A percentile compares a stretch with the other conserved stretches of the same genome.
Conservation (phyloP, 2,329 filamentous ascomycete genomes). For the Colletotrichum gloeosporioides region DNA sequence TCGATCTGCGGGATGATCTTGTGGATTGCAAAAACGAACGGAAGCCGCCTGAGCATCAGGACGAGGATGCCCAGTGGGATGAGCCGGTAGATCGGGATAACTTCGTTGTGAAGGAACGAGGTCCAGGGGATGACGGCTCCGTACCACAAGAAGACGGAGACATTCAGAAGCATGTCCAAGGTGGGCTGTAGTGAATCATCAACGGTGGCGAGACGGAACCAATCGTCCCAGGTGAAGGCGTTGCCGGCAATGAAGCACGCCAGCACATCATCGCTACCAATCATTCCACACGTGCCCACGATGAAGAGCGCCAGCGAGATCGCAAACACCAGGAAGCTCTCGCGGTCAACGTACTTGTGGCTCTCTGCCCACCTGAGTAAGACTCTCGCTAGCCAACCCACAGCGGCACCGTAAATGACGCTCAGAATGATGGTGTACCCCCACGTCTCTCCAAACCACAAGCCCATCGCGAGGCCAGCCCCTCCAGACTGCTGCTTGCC, state of each 20-base stretch:
- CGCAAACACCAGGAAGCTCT: slow-evolving; percentile 87
- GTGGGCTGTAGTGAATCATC: slow-evolving; percentile 95
- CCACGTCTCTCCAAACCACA: slow-evolving; percentile 89
- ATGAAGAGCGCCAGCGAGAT: slow-evolving; percentile 88
- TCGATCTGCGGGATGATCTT: slow-evolving; percentile 82
- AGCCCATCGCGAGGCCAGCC: slow-evolving; percentile 69
- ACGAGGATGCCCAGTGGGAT: slow-evolving; percentile 77
- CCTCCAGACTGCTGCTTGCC: slow-evolving; percentile 62
- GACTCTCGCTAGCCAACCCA: slow-evolving; percentile 84
- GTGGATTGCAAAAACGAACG: slow-evolving; percentile 76
- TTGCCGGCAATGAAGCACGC: slow-evolving; percentile 95
- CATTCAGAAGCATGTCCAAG: slow-evolving; percentile 92
- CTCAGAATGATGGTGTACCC: slow-evolving; percentile 83
- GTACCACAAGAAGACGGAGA: slow-evolving; percentile 89
- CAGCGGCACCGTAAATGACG: slow-evolving; percentile 74
- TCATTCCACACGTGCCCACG: slow-evolving; percentile 83
- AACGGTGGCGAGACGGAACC: slow-evolving; percentile 87
- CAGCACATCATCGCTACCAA: slow-evolving; percentile 88
- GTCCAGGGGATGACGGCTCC: slow-evolving; percentile 85
- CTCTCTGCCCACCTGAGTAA: slow-evolving; percentile 85
- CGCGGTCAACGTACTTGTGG: slow-evolving; percentile 80
- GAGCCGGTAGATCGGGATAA: slow-evolving; percentile 78
- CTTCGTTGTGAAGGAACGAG: slow-evolving; percentile 67
- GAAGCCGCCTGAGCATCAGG: slow-evolving; percentile 77
- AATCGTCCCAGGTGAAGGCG: slow-evolving; percentile 90